phyloP scores from a whole-genome alignment of 75 land plant species.

The Cryptomeria japonica region DNA sequence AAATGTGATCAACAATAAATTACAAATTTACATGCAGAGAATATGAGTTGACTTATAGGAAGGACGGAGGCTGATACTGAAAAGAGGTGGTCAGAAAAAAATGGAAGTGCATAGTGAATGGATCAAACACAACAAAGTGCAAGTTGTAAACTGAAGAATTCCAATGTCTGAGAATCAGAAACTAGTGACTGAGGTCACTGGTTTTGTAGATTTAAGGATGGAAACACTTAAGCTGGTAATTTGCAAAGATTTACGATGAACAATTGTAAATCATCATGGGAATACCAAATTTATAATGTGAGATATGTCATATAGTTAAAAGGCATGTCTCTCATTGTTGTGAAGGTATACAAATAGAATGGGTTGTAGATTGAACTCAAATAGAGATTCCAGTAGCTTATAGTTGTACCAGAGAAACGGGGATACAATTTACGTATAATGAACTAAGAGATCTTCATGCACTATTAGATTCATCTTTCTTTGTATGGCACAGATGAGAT shows the following conservation, averaged over 20 bases:
- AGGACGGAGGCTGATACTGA: not conserved
- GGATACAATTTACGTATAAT: not conserved
- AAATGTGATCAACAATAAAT: no score
- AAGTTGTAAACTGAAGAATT: not conserved
- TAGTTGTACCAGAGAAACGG: not conserved
- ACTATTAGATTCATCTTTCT: not conserved
- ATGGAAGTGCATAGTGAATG: not conserved
- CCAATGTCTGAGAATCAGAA: not conserved
- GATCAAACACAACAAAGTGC: not conserved
- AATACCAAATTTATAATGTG: not conserved
- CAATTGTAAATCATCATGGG: not conserved
- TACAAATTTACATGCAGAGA: not conserved
- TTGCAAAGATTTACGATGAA: not conserved
- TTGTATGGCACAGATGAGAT: not conserved
- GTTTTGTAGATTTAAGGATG: not conserved
- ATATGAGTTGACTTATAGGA: not conserved
- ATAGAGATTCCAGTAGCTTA: not conserved
- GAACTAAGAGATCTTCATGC: not conserved
- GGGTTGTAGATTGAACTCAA: not conserved
- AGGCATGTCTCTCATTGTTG: not conserved
- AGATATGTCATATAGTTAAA: not conserved
- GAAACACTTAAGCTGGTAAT: not conserved
- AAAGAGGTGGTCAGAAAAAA: not conserved
- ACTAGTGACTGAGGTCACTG: not conserved
- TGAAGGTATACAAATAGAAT: not conserved